These are phyloP conservation scores for Venturia aucupariae DNA, from an alignment of 2,329 filamentous ascomycete genomes.

Conservation along the genomic window DNA sequence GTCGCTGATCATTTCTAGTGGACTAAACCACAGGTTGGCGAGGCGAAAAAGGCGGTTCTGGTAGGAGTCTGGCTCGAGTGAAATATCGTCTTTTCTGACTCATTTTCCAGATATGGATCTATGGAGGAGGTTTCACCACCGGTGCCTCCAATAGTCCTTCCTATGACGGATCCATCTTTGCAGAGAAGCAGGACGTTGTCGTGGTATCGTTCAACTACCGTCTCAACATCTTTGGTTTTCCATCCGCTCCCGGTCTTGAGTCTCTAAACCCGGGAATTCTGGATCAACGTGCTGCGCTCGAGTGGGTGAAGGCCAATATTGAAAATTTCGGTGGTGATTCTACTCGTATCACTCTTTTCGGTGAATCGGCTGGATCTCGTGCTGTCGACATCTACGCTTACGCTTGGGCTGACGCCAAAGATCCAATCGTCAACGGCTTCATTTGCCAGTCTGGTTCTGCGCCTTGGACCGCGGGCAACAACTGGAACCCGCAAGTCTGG, in stretches of 20 bases:
- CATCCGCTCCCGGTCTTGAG: conserved; percentile 24
- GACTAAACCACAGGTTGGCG: conserved; percentile 22
- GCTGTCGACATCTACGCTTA: conserved; percentile 28
- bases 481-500: conserved; percentile 2
- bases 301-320: conserved; percentile 45
- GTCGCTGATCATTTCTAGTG: conserved; percentile 14
- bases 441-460: conserved; percentile 13
- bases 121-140: conserved; percentile 29
- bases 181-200: conserved; percentile 31
- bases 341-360: conserved; percentile 37
- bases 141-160: conserved; percentile 29
- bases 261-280: conserved; percentile 41
- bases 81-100: conserved; percentile 23
- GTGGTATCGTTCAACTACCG: conserved; percentile 37
- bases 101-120: conserved; percentile 42
- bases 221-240: conserved; percentile 34
- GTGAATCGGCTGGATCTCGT: conserved; percentile 38
- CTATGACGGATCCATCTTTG: conserved; percentile 29
- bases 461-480: conserved; percentile 15
- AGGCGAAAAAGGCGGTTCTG: conserved; percentile 28
- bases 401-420: conserved; percentile 16
- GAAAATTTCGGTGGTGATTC: conserved; percentile 43
- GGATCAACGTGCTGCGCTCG: conserved; percentile 44
- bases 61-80: conserved; percentile 26
- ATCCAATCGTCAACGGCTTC: conserved; percentile 26